These are phyloP conservation scores for Termitomyces sp. DNA, from an alignment of 768 basidiomycete species.

Conservation along the genomic window DNA sequence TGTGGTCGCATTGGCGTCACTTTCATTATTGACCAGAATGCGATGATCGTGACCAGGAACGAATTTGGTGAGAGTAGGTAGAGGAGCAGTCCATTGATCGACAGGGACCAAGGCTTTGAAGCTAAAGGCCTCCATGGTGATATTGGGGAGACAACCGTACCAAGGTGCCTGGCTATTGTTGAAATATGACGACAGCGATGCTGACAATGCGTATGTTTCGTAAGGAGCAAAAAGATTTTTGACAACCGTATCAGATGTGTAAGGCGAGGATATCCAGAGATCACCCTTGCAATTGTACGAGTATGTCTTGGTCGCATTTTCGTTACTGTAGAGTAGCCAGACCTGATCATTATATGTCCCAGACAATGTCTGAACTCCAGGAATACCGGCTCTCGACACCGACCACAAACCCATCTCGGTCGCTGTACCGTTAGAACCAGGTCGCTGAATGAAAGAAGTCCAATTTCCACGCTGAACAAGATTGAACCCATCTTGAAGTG, in stretches of 20 bases:
- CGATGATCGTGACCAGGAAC: conserved; percentile 85
- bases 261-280: conserved; percentile 82
- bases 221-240: conserved; percentile 81
- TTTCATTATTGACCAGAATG: conserved; percentile 40
- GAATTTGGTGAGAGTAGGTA: conserved; percentile 75
- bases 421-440: conserved; percentile 75
- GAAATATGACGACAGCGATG: conserved; percentile 62
- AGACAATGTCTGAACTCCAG: conserved; percentile 52
- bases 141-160: conserved; percentile 63
- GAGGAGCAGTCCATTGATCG: conserved; percentile 62
- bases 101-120: conserved; percentile 79
- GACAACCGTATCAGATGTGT: conserved; percentile 50
- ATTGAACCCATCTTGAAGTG: conserved; percentile 83
- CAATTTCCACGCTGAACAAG: conserved; percentile 83
- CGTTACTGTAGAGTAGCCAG: conserved; percentile 85
- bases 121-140: conserved; percentile 70
- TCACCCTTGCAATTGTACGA: conserved; percentile 49
- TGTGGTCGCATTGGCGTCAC: conserved; percentile 47
- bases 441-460: conserved; percentile 73
- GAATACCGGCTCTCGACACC: conserved; percentile 60
- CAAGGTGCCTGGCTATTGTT: conserved; percentile 55
- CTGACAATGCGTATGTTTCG: conserved; percentile 66
- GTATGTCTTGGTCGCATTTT: conserved; percentile 70
- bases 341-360: conserved; percentile 63
- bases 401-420: conserved; percentile 92